Conservation (phyloP, 257 asterid species). For the Solanum boliviense region DNA sequence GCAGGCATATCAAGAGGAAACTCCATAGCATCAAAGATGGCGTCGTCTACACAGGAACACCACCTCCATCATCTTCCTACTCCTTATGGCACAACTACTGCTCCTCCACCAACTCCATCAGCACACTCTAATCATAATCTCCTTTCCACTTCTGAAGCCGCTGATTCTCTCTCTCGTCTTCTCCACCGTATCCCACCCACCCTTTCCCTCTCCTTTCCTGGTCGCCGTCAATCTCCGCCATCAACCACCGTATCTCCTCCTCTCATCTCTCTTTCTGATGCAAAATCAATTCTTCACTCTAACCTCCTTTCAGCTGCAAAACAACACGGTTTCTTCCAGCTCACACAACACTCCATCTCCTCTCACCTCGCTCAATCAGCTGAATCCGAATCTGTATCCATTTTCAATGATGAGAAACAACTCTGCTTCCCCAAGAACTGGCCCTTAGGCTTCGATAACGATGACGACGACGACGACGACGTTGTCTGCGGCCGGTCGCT, state of each 20-base stretch:
- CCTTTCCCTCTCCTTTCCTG: constrained; percentile 37
- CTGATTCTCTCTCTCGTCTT: constrained; percentile 39
- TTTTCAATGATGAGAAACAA: constrained; percentile 20
- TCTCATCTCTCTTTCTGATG: constrained; percentile 30
- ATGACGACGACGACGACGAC: constrained; percentile 15
- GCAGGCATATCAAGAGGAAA: neutral
- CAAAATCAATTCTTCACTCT: constrained; percentile 15
- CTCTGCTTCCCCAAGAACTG: constrained; percentile 39
- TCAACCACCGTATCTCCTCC: constrained; percentile 23
- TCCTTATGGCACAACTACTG: constrained; percentile 29
- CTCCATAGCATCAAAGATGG: constrained; percentile 13
- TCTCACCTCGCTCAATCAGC: constrained; percentile 32
- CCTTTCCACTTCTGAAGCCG: constrained; percentile 19
- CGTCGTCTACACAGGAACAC: constrained; percentile 34
- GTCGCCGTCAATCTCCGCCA: constrained; percentile 10
- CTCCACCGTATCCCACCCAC: constrained; percentile 63
- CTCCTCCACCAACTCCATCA: constrained; percentile 82
- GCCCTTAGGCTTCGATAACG: constrained; percentile 57
- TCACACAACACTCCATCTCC: constrained; percentile 41
- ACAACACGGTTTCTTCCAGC: constrained; percentile 58
- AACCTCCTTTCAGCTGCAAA: constrained; percentile 35
- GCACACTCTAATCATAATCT: constrained; percentile 13
- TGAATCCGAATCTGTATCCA: constrained; percentile 27
- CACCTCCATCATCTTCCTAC: constrained; percentile 25
- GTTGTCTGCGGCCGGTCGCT: constrained; percentile 30